Conservation (phyloP, 768 basidiomycete species). For the Boletus tomentosulus region DNA sequence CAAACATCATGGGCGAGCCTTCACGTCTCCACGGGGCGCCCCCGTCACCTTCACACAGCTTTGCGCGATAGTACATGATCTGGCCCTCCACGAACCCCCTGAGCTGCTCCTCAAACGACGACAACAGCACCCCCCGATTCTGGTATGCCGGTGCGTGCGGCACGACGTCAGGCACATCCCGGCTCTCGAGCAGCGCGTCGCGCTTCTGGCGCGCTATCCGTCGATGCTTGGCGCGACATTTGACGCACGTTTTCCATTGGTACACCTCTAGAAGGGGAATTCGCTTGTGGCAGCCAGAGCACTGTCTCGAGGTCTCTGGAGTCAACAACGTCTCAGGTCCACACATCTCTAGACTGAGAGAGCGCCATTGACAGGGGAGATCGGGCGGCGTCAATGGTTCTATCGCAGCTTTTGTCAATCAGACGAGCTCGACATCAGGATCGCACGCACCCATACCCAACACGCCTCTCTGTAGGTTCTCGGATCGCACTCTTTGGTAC, state of each 20-base stretch:
- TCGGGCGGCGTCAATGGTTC: not conserved
- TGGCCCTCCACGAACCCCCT: constrained; percentile 23
- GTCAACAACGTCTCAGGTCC: not conserved
- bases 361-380: not conserved
- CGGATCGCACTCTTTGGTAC: constrained; percentile 34
- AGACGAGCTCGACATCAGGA: constrained; percentile 6
- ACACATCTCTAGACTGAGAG: constrained; percentile 2
- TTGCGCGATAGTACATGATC: constrained; percentile 19
- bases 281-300: constrained; percentile 34
- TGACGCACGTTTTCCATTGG: constrained; percentile 37
- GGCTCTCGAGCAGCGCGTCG: not conserved
- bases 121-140: constrained; percentile 11
- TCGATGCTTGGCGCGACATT: constrained; percentile 31
- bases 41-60: constrained; percentile 1
- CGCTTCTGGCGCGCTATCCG: not conserved
- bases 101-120: constrained; percentile 15
- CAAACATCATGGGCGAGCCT: constrained; percentile 10
- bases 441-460: constrained; percentile 8
- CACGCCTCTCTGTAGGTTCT: constrained; percentile 4
- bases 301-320: constrained; percentile 32
- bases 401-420: not conserved
- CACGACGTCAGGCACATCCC: not conserved
- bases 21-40: not conserved
- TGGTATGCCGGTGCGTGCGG: constrained; percentile 20
- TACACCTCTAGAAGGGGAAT: constrained; percentile 38